A percentile compares a stretch with the other conserved stretches of the same genome.
These are phyloP conservation scores for Zygosaccharomyces sapae DNA, from an alignment of 1,139 yeast species.

Conservation along the genomic window DNA sequence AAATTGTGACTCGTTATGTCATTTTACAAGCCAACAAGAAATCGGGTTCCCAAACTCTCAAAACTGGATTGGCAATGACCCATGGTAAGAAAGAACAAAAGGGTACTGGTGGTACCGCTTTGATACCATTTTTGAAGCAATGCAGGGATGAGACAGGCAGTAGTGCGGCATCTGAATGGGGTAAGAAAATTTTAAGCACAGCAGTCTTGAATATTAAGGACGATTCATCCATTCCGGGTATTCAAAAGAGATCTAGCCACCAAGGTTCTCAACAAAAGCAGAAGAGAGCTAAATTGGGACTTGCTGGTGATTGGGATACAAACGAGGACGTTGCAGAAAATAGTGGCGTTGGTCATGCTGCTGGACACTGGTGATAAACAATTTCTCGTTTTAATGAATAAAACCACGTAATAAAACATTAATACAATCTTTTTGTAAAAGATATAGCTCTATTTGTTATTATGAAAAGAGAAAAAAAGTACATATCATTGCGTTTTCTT, in stretches of 20 bases:
- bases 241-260: conserved; percentile 14
- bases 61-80: conserved; percentile 51
- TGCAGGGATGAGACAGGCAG: conserved; percentile 81
- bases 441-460: neutral
- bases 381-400: neutral
- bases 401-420: neutral
- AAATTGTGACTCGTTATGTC: conserved; percentile 82
- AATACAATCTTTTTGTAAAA: neutral
- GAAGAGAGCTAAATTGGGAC: conserved; percentile 16
- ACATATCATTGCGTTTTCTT: neutral
- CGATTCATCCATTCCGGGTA: conserved; percentile 15
- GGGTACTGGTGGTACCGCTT: conserved; percentile 94
- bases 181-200: conserved; percentile 20
- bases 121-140: conserved; percentile 87
- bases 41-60: conserved; percentile 47
- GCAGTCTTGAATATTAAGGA: conserved; percentile 18
- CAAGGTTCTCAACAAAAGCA: conserved; percentile 4
- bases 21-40: conserved; percentile 68
- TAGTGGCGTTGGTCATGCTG: conserved; percentile 13
- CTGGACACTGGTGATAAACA: conserved; percentile 19
- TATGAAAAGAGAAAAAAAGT: neutral
- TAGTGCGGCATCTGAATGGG: conserved; percentile 24
- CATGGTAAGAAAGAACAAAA: conserved; percentile 48
- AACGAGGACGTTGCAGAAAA: conserved; percentile 12
- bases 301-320: conserved; percentile 19